Conservation (phyloP, 2,329 filamentous ascomycete species). For the Fusarium virguliforme region DNA sequence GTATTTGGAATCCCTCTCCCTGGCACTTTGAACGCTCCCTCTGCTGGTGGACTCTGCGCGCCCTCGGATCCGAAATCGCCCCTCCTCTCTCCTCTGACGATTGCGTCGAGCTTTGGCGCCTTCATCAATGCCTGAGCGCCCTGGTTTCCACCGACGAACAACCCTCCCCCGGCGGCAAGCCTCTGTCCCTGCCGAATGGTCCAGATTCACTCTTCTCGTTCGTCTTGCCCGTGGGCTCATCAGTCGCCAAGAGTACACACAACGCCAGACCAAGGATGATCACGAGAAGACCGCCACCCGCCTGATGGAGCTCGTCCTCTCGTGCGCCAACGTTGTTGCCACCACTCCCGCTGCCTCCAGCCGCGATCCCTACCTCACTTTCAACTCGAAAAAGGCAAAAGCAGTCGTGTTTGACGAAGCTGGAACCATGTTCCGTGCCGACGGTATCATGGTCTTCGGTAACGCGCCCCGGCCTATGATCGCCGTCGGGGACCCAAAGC, state of each 20-base stretch:
- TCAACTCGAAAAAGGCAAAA: background rate
- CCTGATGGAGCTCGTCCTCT: constrained; percentile 7
- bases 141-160: background rate
- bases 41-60: constrained; percentile 29
- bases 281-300: background rate
- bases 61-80: background rate
- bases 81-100: background rate
- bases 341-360: background rate
- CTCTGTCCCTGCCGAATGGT: background rate
- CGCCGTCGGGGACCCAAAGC: constrained; percentile 8
- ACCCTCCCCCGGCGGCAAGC: background rate
- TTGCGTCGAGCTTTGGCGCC: background rate
- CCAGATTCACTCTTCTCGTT: background rate
- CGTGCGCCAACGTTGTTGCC: constrained; percentile 8
- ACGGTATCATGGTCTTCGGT: background rate
- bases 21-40: constrained; percentile 7
- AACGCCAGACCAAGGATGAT: background rate
- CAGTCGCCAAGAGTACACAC: background rate
- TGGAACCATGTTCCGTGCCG: background rate
- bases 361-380: background rate
- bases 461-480: constrained; percentile 20
- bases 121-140: background rate
- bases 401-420: constrained; percentile 25
- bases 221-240: background rate
- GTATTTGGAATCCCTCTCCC: background rate